Percentiles rank a stretch among this genome's conserved stretches.
These are phyloP conservation scores for Clonostachys rosea DNA, from an alignment of 2,329 filamentous ascomycete genomes.

Conservation along the genomic window DNA sequence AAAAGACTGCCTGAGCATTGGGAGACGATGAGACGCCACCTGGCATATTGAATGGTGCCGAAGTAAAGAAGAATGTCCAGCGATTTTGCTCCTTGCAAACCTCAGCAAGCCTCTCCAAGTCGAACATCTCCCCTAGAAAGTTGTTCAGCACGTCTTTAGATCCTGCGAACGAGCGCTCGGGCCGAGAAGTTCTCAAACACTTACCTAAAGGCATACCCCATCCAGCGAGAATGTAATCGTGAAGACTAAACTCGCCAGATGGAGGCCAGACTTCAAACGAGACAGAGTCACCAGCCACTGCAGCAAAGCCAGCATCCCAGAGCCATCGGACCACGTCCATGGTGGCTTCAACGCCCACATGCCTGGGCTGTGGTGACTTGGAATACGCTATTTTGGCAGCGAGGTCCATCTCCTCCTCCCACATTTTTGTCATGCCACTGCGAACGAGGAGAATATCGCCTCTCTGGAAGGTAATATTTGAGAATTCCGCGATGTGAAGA, in stretches of 20 bases:
- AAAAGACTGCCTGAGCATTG: slow-evolving; percentile 37
- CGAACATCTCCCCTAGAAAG: slow-evolving; percentile 3
- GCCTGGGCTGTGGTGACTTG: slow-evolving; percentile 18
- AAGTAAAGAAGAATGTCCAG: slow-evolving; percentile 45
- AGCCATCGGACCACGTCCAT: slow-evolving; percentile 34
- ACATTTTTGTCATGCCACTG: slow-evolving; percentile 21
- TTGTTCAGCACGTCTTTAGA: background rate
- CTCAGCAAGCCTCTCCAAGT: slow-evolving; percentile 22
- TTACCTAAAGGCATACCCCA: slow-evolving; percentile 38
- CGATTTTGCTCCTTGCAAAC: slow-evolving; percentile 46
- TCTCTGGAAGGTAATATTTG: slow-evolving; percentile 31
- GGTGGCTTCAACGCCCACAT: slow-evolving; percentile 32
- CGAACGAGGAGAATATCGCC: slow-evolving; percentile 50
- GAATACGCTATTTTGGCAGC: slow-evolving; percentile 44
- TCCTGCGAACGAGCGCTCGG: slow-evolving; percentile 19
- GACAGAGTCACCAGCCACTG: slow-evolving; percentile 36
- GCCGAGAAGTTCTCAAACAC: slow-evolving; percentile 2
- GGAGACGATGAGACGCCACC: slow-evolving; percentile 38
- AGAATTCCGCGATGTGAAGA: slow-evolving; percentile 25
- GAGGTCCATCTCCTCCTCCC: slow-evolving; percentile 15
- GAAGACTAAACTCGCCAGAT: slow-evolving; percentile 14
- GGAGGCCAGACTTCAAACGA: slow-evolving; percentile 30
- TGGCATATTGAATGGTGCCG: slow-evolving; percentile 39
- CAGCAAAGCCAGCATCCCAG: slow-evolving; percentile 39
- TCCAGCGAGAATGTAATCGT: slow-evolving; percentile 40